Conservation (phyloP, 139 green algal genomes). For the Tetraselmis striata region DNA sequence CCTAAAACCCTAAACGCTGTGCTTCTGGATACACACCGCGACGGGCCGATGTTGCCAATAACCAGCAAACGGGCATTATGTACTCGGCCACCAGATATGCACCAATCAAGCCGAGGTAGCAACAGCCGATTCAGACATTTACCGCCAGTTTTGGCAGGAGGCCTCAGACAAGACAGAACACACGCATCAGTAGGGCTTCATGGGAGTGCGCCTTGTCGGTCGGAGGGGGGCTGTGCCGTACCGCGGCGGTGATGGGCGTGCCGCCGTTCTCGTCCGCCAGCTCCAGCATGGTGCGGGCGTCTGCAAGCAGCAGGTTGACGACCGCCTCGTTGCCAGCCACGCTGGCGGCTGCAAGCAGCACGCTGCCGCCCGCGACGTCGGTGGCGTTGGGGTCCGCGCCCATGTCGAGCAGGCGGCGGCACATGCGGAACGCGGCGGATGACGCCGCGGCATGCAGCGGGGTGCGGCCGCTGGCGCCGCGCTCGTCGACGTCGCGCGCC, state of each 20-base stretch:
- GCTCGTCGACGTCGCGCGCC: slow-evolving; percentile 11
- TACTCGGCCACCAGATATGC: no score
- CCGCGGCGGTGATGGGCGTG: slow-evolving; percentile 14
- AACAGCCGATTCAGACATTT: no score
- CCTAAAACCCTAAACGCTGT: no score
- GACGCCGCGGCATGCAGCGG: slow-evolving; percentile 9
- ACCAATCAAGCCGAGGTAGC: no score
- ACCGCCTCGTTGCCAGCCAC: slow-evolving; percentile 15
- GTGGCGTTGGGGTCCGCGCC: slow-evolving; percentile 16
- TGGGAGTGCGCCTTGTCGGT: no score
- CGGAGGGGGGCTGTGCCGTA: no score
- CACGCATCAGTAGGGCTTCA: no score
- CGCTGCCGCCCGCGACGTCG: slow-evolving; percentile 7
- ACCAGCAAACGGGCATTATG: no score
- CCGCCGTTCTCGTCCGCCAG: slow-evolving; percentile 15
- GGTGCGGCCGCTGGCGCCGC: slow-evolving; percentile 8
- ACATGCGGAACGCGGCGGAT: slow-evolving; percentile 7
- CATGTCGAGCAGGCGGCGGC: slow-evolving; percentile 19
- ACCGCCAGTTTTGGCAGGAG: no score
- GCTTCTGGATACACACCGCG: no score
- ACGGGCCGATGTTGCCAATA: no score
- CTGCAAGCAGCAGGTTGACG: slow-evolving; percentile 14
- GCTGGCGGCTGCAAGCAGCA: slow-evolving; percentile 8
- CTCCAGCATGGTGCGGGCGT: slow-evolving; percentile 1
- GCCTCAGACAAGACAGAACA: no score